Base-by-base conservation (phyloP, 208 protist species). In the Leishmania martiniquensis region DNA sequence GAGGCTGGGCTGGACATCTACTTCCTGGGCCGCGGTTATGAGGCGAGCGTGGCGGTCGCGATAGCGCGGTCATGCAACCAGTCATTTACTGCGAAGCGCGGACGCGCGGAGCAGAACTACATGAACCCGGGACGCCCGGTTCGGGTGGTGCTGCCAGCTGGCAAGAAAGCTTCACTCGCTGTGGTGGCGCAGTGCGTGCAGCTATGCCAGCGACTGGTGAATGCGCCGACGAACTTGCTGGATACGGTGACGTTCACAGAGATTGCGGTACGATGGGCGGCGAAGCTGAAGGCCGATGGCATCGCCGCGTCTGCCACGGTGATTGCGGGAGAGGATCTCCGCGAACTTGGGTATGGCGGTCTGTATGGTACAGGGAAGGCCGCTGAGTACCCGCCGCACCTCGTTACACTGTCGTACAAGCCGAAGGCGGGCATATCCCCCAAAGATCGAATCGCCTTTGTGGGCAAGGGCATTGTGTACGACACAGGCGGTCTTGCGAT, bases 391-490 rank as follows among this genome's bases (percentile, higher is more conserved):
- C 91, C 92, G 9, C 92, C 95, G 47, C 81, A 87, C 57, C 83
- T 98, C 15, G 91, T 94, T 52, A 95, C 91, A 22, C 83, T 98
- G 44, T 89, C 88, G 39, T 95, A 96, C 84, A 84, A 92, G 72
- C 91, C 93, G 2, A 47, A 82, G 57, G 79, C 49, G 6, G 85
- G 84, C 45, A 91, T 91, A 37, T 59, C 62, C 4, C 89, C 91
- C 25, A 57, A 89, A 70, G 86, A 94, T 66, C 89, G 87, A 57
- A 78, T 96, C 4, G 93, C 91, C 5, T 90, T 96, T 69, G 94
- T 97, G 34, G 96, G 96, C 37, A 98, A 98, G 66, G 96, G 95
- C 65, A 97, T 98, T 81, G 91, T 96, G 55, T 98, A 98, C 82
- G 96, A 98, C 85, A 95, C 90, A 5, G 96, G 96, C 39, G 96